Evolutionary conservation across 2,329 filamentous ascomycete genomes (phyloP).

Genomic region (Lasiodiplodia citricola): DNA sequence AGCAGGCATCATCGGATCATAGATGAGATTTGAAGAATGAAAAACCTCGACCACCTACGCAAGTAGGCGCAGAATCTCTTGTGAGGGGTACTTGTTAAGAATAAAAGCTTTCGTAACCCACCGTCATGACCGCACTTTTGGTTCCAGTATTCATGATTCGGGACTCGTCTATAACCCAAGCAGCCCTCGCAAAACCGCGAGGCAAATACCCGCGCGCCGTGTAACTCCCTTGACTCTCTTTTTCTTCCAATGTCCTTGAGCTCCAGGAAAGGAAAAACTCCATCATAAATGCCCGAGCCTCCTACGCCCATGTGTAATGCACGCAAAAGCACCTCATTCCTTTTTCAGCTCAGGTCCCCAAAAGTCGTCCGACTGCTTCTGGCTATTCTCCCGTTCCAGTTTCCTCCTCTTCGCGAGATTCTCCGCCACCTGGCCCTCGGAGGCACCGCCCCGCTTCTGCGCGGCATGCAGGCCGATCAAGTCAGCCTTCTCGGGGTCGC

Average conservation of each 20-base stretch:
- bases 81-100: neutral
- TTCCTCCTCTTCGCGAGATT: conserved; percentile 52
- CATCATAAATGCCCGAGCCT: neutral
- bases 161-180: neutral
- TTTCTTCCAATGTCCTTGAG: neutral
- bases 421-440: conserved; percentile 47
- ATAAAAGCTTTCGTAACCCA: neutral
- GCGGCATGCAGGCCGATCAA: conserved; percentile 71
- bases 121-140: neutral
- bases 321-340: neutral
- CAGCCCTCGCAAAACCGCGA: neutral
- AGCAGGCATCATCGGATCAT: neutral
- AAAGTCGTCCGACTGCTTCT: conserved; percentile 54
- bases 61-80: neutral
- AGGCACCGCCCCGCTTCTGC: conserved; percentile 51
- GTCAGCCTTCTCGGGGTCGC: conserved; percentile 76
- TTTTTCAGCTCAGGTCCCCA: conserved; percentile 46
- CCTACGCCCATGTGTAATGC: neutral
- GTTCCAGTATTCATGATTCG: neutral
- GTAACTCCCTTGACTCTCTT: neutral
- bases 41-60: neutral
- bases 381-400: conserved; percentile 48
- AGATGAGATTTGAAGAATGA: neutral
- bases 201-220: neutral
- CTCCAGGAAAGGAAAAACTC: neutral